Base-by-base conservation (phyloP, 805 yeast species). In the Tetrapisispora phaffii region DNA sequence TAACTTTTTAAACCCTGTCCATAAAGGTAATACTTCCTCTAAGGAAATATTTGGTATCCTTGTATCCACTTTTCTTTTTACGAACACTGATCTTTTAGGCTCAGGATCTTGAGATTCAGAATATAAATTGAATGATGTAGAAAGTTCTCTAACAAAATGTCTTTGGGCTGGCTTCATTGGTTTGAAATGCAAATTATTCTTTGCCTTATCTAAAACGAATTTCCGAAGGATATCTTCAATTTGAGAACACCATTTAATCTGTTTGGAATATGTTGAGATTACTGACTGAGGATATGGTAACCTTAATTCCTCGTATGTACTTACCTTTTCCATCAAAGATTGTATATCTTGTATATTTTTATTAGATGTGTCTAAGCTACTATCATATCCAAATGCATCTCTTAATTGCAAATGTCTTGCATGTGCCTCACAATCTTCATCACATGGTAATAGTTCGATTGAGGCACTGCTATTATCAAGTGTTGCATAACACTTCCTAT, bases 41-140 rank as follows among this genome's bases (percentile, higher is more conserved):
- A 63, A 45, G 7, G 55, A 44, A 16, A 62, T 21, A 1, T 37
- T 17, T 22, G 67, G 67, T 22, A 49, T 54, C 31, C 55, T 53
- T 10, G 57, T 53, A 0, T 69, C 58, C 1, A 45, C 50, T 7
- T 59, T 56, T 38, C 70, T 60, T 41, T 68, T 64, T n/a, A 87
- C 70, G 50, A 75, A 79, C 0, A 87, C 90, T 10, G 82, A 76
- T 48, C 95, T 63, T 43, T 76, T 70, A 0, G 96, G 96, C 51
- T 86, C 96, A 2, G 75, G 76, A 60, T 85, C 96, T 49, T 85
- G 93, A 1, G 89, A 76, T 54, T 84, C 88, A 0, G 82, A 69
- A 52, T 75, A 79, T 12, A 86, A 54, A 12, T 72, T 68, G 58
- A 69, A 86, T 0, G 77, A 63, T 22, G 70, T 75, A 0, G 88